phyloP scores from a whole-genome alignment of 2,329 filamentous ascomycete genomes.

The Fusarium beomiforme region DNA sequence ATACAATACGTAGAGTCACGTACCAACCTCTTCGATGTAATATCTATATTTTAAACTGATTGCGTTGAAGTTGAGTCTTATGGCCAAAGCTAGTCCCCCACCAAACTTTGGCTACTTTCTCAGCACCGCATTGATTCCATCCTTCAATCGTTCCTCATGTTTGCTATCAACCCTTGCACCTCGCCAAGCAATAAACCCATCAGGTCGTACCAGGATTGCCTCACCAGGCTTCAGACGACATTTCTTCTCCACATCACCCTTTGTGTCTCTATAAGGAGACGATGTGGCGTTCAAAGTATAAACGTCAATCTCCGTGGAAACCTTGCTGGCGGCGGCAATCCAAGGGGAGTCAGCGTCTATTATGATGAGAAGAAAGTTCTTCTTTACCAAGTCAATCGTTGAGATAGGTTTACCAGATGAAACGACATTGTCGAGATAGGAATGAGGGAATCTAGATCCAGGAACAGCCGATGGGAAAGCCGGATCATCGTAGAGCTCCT shows the following conservation, averaged over 20 bases:
- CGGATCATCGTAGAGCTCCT: background rate
- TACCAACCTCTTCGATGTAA: background rate
- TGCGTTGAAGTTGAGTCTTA: background rate
- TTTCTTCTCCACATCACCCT: background rate
- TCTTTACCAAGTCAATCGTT: background rate
- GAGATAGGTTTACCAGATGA: background rate
- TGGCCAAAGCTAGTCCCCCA: accelerated
- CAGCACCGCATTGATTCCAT: background rate
- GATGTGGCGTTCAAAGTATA: background rate
- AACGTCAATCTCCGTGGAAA: background rate
- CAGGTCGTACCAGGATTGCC: background rate
- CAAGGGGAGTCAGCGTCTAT: background rate
- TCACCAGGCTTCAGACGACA: background rate
- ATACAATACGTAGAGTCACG: background rate
- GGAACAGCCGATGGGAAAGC: background rate
- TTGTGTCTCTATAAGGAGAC: background rate
- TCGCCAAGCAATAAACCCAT: background rate
- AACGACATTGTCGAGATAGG: background rate
- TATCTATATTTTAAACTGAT: background rate
- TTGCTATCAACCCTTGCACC: background rate
- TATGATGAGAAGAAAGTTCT: background rate
- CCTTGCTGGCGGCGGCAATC: background rate
- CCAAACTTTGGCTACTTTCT: background rate
- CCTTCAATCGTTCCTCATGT: background rate
- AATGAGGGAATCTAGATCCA: background rate